A percentile compares a stretch with the other conserved stretches of the same genome.
phyloP scores from a whole-genome alignment of 352 stramenopile species.

The Peronospora destructor region DNA sequence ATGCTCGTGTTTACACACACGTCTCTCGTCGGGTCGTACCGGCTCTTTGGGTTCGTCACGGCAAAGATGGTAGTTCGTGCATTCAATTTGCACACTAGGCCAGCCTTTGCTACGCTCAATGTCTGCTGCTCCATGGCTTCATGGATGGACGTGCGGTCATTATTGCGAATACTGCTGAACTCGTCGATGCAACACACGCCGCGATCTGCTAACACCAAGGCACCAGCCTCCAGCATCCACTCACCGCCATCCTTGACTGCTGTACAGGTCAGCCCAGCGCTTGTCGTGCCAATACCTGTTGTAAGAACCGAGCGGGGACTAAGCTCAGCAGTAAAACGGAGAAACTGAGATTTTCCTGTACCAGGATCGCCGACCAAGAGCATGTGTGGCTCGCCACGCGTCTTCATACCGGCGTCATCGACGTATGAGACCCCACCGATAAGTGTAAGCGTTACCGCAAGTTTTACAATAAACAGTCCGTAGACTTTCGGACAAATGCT shows the following conservation, averaged over 20 bases:
- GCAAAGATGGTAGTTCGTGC: slow-evolving; percentile 93
- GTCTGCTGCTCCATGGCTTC: slow-evolving; percentile 99
- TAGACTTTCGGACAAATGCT: slow-evolving; percentile 93
- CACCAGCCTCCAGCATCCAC: slow-evolving; percentile 95
- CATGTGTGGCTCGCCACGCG: slow-evolving; percentile 81
- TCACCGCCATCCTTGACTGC: slow-evolving; percentile 93
- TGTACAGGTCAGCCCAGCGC: slow-evolving; percentile 93
- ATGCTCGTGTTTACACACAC: slow-evolving; percentile 94
- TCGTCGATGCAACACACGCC: slow-evolving; percentile 97
- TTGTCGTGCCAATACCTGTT: slow-evolving; percentile 94
- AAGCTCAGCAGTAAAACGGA: slow-evolving; percentile 93
- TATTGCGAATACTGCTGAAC: slow-evolving; percentile 92
- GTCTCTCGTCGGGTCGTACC: slow-evolving; percentile 80
- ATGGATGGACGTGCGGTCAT: slow-evolving; percentile 91
- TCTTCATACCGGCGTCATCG: slow-evolving; percentile 64
- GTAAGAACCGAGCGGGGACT: slow-evolving; percentile 93
- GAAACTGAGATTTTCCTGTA: slow-evolving; percentile 92
- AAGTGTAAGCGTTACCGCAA: slow-evolving; percentile 89
- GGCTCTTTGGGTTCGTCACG: slow-evolving; percentile 91
- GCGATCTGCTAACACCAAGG: slow-evolving; percentile 86
- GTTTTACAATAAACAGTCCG: slow-evolving; percentile 90
- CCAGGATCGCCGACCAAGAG: slow-evolving; percentile 75
- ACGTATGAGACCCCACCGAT: slow-evolving; percentile 85
- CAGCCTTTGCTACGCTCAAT: slow-evolving; percentile 94
- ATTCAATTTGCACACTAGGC: slow-evolving; percentile 95